Evolutionary conservation across 2,329 filamentous ascomycete genomes (phyloP).

Genomic region (Exophiala viscosa): DNA sequence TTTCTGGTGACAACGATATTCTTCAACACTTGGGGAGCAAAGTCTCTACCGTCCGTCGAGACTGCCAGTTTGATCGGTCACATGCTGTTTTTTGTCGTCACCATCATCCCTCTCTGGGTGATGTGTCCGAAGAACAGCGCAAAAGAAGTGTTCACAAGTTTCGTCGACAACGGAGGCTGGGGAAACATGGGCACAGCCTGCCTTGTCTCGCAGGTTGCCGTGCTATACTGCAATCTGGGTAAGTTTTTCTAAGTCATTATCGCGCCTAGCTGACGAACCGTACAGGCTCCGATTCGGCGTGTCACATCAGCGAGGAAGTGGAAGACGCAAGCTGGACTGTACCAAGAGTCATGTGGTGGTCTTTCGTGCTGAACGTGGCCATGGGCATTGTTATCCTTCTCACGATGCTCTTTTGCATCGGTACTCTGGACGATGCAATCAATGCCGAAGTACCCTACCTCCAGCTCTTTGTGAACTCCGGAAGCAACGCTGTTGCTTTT

Average conservation of each 20-base stretch:
- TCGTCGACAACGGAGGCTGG: constrained; percentile 31
- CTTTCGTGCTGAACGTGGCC: constrained; percentile 44
- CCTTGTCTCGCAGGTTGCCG: constrained; percentile 17
- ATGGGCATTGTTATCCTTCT: constrained; percentile 46
- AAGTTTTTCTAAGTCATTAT: background rate
- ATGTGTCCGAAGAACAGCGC: constrained; percentile 23
- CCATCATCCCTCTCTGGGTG: constrained; percentile 28
- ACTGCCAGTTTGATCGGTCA: constrained; percentile 27
- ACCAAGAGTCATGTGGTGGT: constrained; percentile 46
- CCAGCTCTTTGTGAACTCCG: constrained; percentile 18
- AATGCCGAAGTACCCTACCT: constrained; percentile 27
- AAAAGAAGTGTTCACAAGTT: constrained; percentile 29
- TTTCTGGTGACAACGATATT: constrained; percentile 26
- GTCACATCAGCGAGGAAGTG: constrained; percentile 40
- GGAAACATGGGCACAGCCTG: constrained; percentile 25
- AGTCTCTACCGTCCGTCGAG: constrained; percentile 27
- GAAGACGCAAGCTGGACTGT: constrained; percentile 44
- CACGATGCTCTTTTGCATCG: constrained; percentile 41
- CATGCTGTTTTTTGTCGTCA: constrained; percentile 25
- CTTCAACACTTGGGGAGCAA: constrained; percentile 28
- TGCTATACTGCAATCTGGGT: constrained; percentile 21
- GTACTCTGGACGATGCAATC: constrained; percentile 34
- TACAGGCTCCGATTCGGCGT: constrained; percentile 7
- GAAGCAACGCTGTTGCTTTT: constrained; percentile 9
- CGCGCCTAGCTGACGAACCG: background rate